Base-by-base conservation (phyloP, 805 yeast species). In the Saturnispora bothae region DNA sequence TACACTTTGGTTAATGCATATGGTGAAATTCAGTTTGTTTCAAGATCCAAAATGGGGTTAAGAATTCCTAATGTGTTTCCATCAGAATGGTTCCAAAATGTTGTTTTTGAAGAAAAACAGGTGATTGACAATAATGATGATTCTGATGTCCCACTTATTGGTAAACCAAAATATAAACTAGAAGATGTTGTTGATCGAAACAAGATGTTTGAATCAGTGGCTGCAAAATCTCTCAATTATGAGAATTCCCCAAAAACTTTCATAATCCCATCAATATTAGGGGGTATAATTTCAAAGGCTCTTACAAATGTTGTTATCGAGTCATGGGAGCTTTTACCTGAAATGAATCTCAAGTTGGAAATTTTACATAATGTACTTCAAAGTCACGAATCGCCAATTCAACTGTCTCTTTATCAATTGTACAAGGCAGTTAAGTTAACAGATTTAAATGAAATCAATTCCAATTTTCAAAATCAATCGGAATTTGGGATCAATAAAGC, bases 1-100 rank as follows among this genome's bases (percentile, higher is more conserved):
- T 79, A 72, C 47, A 71, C 83, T 0, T 66, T 76, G 42, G 60
- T 76, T 35, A 68, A 70, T 38, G 63, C 66, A 22, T 68, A 68
- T 40, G 92, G 92, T 8, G 73, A 68, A 32, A 55, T 81, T 13
- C 48, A 60, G 2, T 78, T 69, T 56, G 64, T 64, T 1, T 60
- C 69, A 10, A 68, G 65, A 40, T 53, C 61, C 15, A 53, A 57
- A 13, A 65, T 79, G 37, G 60, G 62, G 27, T 48, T 72, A 22
- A 60, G 84, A 33, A 60, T 81, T 9, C 86, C 88, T 1, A 48
- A 55, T 5, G 65, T 73, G 2, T 60, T 75, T 17, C 72, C 76
- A 0, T 47, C 44, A 19, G 43, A 42, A 7, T 63, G 66, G 64
- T 50, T 65, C 15, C 26, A 44, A 1, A 47, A 53, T 29, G 42